Percentiles rank a stretch among this genome's conserved stretches.
Evolutionary conservation across 306 rosid species (phyloP).

Genomic region (Dryas octopetala): DNA sequence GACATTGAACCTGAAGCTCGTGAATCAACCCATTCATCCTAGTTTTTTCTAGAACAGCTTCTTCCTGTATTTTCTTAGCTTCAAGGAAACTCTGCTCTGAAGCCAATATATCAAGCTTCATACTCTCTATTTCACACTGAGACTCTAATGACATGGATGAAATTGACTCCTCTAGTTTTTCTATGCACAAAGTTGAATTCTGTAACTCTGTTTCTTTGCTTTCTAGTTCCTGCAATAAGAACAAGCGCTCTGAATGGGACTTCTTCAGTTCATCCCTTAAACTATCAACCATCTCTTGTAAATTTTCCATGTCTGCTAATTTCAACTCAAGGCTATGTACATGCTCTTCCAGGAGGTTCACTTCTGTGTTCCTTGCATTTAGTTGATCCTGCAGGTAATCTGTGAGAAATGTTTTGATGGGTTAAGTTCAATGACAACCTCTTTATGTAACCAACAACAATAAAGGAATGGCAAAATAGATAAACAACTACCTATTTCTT

Average conservation of each 20-base stretch:
- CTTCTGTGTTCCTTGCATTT: slow-evolving; percentile 57
- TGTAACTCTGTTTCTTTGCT: slow-evolving; percentile 55
- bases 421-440: slow-evolving; percentile 16
- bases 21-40: slow-evolving; percentile 46
- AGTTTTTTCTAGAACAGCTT: slow-evolving; percentile 56
- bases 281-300: slow-evolving; percentile 48
- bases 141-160: slow-evolving; percentile 75
- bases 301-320: slow-evolving; percentile 48
- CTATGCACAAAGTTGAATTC: slow-evolving; percentile 52
- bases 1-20: slow-evolving; percentile 53
- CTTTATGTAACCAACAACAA: too few species aligned
- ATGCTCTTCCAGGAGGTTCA: slow-evolving; percentile 52
- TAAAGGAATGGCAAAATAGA: not conserved
- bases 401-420: slow-evolving; percentile 41
- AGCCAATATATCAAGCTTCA: slow-evolving; percentile 76
- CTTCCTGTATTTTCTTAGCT: slow-evolving; percentile 65
- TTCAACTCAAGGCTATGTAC: slow-evolving; percentile 53
- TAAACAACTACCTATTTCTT: slow-evolving; percentile 70
- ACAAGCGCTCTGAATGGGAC: slow-evolving; percentile 49
- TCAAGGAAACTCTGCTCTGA: slow-evolving; percentile 66
- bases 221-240: slow-evolving; percentile 59
- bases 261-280: slow-evolving; percentile 59
- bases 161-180: slow-evolving; percentile 68
- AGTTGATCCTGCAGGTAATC: slow-evolving; percentile 89
- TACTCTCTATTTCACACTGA: slow-evolving; percentile 85